Percentiles rank a stretch among this genome's conserved stretches.
Evolutionary conservation across 257 asterid genomes (phyloP).

Genomic region (Fraxinus quadrangulata): DNA sequence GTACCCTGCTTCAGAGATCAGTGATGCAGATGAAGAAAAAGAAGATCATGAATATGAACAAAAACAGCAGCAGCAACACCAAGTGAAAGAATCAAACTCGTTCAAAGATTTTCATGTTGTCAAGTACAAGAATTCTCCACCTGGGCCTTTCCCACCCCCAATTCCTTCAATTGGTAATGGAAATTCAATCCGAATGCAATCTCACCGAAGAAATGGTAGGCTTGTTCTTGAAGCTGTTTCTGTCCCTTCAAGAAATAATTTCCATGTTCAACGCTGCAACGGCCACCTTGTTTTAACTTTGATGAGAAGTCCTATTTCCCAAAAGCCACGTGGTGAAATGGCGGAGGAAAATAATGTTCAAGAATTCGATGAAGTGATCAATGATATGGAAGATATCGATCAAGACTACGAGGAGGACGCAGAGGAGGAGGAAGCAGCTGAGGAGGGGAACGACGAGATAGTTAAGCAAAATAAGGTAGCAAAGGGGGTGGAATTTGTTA

Average conservation of each 20-base stretch:
- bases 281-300: conserved; percentile 73
- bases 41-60: not conserved
- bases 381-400: conserved; percentile 34
- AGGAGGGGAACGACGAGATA: conserved; percentile 19
- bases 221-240: conserved; percentile 70
- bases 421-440: conserved; percentile 7
- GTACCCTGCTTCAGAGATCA: conserved; percentile 35
- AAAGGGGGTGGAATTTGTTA: conserved; percentile 21
- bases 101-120: conserved; percentile 36
- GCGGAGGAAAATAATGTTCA: conserved; percentile 26
- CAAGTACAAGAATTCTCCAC: conserved; percentile 49
- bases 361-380: conserved; percentile 27
- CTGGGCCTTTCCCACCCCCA: conserved; percentile 74
- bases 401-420: conserved; percentile 7
- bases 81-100: not conserved
- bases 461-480: not conserved
- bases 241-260: conserved; percentile 46
- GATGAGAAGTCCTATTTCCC: conserved; percentile 27
- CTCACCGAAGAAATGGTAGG: conserved; percentile 64
- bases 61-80: conserved; percentile 15
- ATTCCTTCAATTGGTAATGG: conserved; percentile 63
- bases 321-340: not conserved
- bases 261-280: conserved; percentile 55
- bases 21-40: conserved; percentile 33
- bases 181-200: conserved; percentile 53